Conservation (phyloP, 768 basidiomycete species). For the Boletus rubescentipes region DNA sequence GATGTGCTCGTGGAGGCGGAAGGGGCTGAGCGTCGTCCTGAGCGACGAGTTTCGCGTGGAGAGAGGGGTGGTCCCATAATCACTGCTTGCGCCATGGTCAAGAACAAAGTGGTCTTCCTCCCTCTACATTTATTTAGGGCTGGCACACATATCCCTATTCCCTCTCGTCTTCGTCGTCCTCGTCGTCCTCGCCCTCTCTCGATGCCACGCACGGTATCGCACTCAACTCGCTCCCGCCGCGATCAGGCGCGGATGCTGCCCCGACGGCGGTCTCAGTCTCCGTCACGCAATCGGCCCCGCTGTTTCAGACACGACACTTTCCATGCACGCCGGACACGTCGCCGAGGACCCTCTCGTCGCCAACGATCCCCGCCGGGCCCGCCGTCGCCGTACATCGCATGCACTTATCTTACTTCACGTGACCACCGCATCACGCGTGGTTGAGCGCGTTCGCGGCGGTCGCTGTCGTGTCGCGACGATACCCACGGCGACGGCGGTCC, state of each 20-base stretch:
- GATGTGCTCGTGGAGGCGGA: slow-evolving; percentile 66
- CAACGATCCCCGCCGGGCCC: slow-evolving; percentile 13
- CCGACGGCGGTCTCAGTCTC: neutral
- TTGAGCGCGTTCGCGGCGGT: slow-evolving; percentile 1
- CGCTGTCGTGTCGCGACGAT: slow-evolving; percentile 5
- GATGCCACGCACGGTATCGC: neutral
- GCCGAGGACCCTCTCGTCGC: neutral
- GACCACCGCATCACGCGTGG: slow-evolving; percentile 17
- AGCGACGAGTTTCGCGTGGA: slow-evolving; percentile 74
- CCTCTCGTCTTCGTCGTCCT: neutral
- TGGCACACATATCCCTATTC: slow-evolving; percentile 24
- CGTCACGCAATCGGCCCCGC: slow-evolving; percentile 1
- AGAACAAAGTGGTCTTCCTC: slow-evolving; percentile 4
- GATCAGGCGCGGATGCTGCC: slow-evolving; percentile 15
- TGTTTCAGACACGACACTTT: neutral
- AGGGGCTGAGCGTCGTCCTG: slow-evolving; percentile 69
- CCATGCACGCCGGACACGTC: slow-evolving; percentile 6
- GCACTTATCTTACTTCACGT: slow-evolving; percentile 28
- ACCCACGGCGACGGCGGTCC: neutral
- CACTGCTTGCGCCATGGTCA: slow-evolving; percentile 59
- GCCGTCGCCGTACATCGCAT: slow-evolving; percentile 11
- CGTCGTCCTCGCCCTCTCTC: neutral
- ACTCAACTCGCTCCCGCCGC: slow-evolving; percentile 7
- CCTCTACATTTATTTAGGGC: slow-evolving; percentile 37
- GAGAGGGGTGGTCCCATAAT: slow-evolving; percentile 78